Percentiles rank a stretch among this genome's conserved stretches.
Evolutionary conservation across 2,329 filamentous ascomycete genomes (phyloP).

Genomic region (Pseudocercospora pini-densiflorae): DNA sequence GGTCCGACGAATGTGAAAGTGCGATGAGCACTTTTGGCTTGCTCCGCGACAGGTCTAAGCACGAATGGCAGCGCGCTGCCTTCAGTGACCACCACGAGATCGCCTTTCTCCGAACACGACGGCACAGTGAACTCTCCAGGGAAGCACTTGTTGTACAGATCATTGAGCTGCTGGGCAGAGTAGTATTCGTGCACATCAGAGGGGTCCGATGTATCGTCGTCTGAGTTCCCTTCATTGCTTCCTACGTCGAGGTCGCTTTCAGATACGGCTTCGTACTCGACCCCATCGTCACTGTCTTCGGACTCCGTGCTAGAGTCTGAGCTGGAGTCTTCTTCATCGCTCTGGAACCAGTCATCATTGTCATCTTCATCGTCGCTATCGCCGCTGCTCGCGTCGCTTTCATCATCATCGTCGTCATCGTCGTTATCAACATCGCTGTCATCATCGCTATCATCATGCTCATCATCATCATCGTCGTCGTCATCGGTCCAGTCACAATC

Average conservation of each 20-base stretch:
- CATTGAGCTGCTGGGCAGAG: not conserved
- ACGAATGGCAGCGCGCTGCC: not conserved
- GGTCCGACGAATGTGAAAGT: not conserved
- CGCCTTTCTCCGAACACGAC: not conserved
- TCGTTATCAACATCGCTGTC: not conserved
- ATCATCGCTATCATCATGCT: not conserved
- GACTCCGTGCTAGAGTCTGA: too few species aligned
- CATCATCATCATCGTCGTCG: not conserved
- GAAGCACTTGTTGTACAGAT: not conserved
- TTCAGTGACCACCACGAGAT: not conserved
- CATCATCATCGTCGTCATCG: not conserved
- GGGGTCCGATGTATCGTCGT: not conserved
- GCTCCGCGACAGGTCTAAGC: not conserved
- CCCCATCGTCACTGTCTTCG: too few species aligned
- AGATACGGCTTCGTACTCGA: not conserved
- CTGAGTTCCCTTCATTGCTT: not conserved
- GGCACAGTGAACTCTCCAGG: not conserved
- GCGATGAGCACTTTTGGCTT: not conserved
- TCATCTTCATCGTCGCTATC: not conserved
- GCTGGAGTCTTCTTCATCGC: not conserved
- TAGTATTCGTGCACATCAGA: not conserved
- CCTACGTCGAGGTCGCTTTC: not conserved
- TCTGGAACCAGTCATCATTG: too few species aligned
- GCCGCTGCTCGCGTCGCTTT: not conserved
- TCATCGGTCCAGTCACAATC: not conserved